phyloP scores from a whole-genome alignment of 495 filamentous ascomycete genomes.

The Hyaloscypha bicolor region DNA sequence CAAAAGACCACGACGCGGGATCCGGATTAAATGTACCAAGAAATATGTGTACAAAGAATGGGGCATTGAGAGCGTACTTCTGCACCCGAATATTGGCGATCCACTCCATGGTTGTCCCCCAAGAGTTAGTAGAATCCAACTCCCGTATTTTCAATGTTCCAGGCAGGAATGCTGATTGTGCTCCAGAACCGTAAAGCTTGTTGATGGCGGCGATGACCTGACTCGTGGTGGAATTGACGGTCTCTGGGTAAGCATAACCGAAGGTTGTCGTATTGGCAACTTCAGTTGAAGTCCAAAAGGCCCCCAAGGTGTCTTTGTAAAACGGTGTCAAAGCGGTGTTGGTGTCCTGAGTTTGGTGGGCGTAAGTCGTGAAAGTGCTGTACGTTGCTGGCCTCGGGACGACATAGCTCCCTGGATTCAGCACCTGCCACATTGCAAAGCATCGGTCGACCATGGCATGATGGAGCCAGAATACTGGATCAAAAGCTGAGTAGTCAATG shows the following conservation, averaged over 20 bases:
- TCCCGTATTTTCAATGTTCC: conserved; percentile 26
- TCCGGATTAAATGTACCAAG: conserved; percentile 49
- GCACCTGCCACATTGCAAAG: conserved; percentile 71
- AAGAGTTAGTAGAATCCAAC: conserved; percentile 22
- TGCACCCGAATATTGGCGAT: conserved; percentile 58
- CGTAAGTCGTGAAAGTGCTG: conserved; percentile 53
- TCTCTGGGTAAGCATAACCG: conserved; percentile 64
- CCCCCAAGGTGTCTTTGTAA: conserved; percentile 33
- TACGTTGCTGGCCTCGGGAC: conserved; percentile 46
- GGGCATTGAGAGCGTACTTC: conserved; percentile 53
- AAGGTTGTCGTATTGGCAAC: conserved; percentile 39
- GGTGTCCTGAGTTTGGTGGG: conserved; percentile 43
- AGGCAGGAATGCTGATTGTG: no score
- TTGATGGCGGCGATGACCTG: conserved; percentile 52
- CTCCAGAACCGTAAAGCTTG: conserved; percentile 49
- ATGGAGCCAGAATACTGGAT: conserved; percentile 76
- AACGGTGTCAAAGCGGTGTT: conserved; percentile 50
- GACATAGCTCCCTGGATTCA: conserved; percentile 62
- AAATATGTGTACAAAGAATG: conserved; percentile 64
- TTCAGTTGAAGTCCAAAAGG: conserved; percentile 55
- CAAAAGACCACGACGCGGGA: conserved; percentile 43
- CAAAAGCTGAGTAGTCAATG: conserved; percentile 68
- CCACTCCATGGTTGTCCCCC: conserved; percentile 51
- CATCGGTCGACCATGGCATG: conserved; percentile 66
- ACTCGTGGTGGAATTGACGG: conserved; percentile 35